These are phyloP conservation scores for Podospora bellae-mahoneyi DNA, from an alignment of 495 filamentous ascomycete species.

Conservation along the genomic window DNA sequence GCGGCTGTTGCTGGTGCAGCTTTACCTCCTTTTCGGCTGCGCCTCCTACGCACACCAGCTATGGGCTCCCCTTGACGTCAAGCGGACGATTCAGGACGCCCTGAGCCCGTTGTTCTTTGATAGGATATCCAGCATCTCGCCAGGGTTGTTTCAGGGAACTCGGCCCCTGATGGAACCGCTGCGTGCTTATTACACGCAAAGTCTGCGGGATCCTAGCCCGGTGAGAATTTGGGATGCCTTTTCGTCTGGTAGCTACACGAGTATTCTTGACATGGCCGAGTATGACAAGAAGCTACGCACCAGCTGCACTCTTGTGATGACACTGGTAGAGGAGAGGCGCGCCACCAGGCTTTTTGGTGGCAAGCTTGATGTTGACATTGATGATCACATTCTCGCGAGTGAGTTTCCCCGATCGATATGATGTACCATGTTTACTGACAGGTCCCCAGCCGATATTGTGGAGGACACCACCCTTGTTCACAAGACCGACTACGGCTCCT, in stretches of 20 bases:
- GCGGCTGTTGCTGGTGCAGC: conserved; percentile 43
- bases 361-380: conserved; percentile 38
- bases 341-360: conserved; percentile 36
- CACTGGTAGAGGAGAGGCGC: conserved; percentile 45
- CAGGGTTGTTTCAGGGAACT: conserved; percentile 38
- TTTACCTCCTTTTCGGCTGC: conserved; percentile 47
- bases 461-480: conserved; percentile 34
- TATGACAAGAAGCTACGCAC: conserved; percentile 35
- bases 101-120: conserved; percentile 48
- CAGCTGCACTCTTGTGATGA: conserved; percentile 44
- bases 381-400: conserved; percentile 38
- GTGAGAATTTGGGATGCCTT: conserved; percentile 44
- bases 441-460: conserved; percentile 24
- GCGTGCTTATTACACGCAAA: conserved; percentile 36
- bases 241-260: conserved; percentile 44
- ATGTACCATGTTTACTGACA: conserved; percentile 19
- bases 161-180: conserved; percentile 35
- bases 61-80: conserved; percentile 46
- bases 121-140: conserved; percentile 50
- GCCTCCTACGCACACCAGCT: conserved; percentile 39
- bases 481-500: conserved; percentile 43
- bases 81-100: conserved; percentile 49
- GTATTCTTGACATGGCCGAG: conserved; percentile 39
- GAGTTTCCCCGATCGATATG: conserved; percentile 23
- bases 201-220: conserved; percentile 36